Evolutionary conservation across 1,139 yeast genomes (phyloP).

Genomic region (Blastobotrys persicus): DNA sequence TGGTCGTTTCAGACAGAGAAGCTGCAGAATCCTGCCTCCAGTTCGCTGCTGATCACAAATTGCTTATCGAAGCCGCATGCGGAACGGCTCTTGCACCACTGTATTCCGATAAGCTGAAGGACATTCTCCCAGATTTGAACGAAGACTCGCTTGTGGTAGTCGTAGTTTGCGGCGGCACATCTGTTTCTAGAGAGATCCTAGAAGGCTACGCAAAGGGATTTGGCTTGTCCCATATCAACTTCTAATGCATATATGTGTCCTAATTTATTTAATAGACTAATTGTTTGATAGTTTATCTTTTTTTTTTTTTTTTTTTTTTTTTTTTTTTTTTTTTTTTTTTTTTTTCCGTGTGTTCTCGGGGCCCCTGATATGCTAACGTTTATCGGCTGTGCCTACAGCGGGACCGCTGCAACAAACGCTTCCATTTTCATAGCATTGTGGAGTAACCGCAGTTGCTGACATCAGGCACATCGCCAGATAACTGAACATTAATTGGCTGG

Average conservation of each 20-base stretch:
- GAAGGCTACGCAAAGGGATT: constrained; percentile 29
- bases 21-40: constrained; percentile 53
- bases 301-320: no score
- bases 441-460: no score
- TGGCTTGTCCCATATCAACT: constrained; percentile 17
- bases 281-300: background rate
- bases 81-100: constrained; percentile 64
- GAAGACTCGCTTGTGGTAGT: constrained; percentile 32
- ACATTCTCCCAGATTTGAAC: constrained; percentile 29
- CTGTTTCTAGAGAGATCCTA: constrained; percentile 32
- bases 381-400: no score
- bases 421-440: no score
- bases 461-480: no score
- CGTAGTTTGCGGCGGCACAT: constrained; percentile 37
- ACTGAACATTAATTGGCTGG: no score
- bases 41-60: constrained; percentile 50
- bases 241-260: constrained; percentile 3
- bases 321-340: no score
- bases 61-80: constrained; percentile 70
- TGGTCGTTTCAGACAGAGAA: constrained; percentile 54
- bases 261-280: constrained; percentile 8
- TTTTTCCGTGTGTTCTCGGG: no score
- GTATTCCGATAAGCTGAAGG: constrained; percentile 36
- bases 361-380: no score
- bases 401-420: no score